A percentile compares a stretch with the other conserved stretches of the same genome.
These are phyloP conservation scores for Geranium rotundifolium DNA, from an alignment of 345 rosid genomes.

Conservation along the genomic window DNA sequence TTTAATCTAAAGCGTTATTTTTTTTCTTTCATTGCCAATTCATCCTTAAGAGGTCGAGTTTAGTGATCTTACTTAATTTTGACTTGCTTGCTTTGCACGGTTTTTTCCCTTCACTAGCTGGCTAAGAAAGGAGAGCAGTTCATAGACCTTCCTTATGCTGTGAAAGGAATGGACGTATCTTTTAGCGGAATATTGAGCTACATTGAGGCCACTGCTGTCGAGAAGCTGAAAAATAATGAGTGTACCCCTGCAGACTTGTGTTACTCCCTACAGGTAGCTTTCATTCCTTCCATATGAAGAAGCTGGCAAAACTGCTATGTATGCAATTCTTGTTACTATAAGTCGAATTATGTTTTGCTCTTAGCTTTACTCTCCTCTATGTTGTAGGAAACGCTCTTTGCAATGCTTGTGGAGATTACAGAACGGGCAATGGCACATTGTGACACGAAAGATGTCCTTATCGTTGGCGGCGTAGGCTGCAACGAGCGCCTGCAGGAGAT, in stretches of 20 bases:
- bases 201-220: slow-evolving; percentile 70
- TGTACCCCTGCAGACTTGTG: slow-evolving; percentile 94
- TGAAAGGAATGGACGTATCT: slow-evolving; percentile 98
- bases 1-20: not conserved
- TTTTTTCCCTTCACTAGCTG: slow-evolving; percentile 36
- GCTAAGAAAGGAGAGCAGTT: slow-evolving; percentile 91
- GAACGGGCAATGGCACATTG: slow-evolving; percentile 98
- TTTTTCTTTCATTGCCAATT: not conserved
- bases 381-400: slow-evolving; percentile 69
- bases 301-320: not conserved
- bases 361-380: not conserved
- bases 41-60: not conserved
- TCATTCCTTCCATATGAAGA: not conserved
- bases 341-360: not conserved
- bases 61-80: not conserved
- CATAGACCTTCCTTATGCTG: slow-evolving; percentile 84
- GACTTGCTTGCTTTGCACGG: not conserved
- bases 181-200: slow-evolving; percentile 91
- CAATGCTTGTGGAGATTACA: slow-evolving; percentile 94
- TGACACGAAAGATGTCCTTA: slow-evolving; percentile 79
- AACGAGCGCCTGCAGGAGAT: slow-evolving; percentile 87
- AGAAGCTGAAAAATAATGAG: slow-evolving; percentile 70
- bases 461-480: slow-evolving; percentile 95
- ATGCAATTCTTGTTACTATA: not conserved
- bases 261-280: slow-evolving; percentile 76